A percentile compares a stretch with the other conserved stretches of the same genome.
Evolutionary conservation across 192 early-diverging fungal genomes (phyloP).

Genomic region (Gonapodya sp.): DNA sequence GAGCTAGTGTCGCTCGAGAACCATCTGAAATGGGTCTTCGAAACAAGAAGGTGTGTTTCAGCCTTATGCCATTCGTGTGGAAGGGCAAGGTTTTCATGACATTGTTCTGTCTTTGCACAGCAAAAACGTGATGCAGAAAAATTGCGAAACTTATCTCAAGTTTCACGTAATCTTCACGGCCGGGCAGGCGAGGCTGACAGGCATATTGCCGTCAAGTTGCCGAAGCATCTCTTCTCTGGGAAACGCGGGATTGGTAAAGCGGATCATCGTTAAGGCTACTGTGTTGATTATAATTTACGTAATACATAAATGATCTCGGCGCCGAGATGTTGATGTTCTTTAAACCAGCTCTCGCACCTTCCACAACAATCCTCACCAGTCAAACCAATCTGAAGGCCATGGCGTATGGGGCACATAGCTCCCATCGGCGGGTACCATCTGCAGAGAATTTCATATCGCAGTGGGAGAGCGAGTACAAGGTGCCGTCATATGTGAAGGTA

Average conservation of each 20-base stretch:
- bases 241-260: constrained; percentile 74
- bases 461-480: too few species aligned
- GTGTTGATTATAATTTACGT: too few species aligned
- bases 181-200: constrained; percentile 90
- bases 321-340: too few species aligned
- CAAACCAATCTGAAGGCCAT: too few species aligned
- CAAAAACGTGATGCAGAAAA: constrained; percentile 55
- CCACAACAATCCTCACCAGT: too few species aligned
- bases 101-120: background rate
- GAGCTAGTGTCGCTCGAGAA: constrained; percentile 6
- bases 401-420: too few species aligned
- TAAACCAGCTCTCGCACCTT: too few species aligned
- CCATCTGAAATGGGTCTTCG: constrained; percentile 5
- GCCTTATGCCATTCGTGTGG: background rate
- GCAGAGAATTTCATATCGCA: too few species aligned
- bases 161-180: constrained; percentile 63
- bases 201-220: constrained; percentile 82
- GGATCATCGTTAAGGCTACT: constrained; percentile 72
- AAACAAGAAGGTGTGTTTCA: constrained; percentile 9
- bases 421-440: too few species aligned
- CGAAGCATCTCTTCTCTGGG: constrained; percentile 94
- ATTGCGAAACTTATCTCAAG: constrained; percentile 63
- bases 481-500: too few species aligned
- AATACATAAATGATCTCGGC: too few species aligned
- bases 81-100: background rate